These are phyloP conservation scores for Exophiala phaeomuriformis DNA, from an alignment of 2,329 filamentous ascomycete species.

Conservation along the genomic window DNA sequence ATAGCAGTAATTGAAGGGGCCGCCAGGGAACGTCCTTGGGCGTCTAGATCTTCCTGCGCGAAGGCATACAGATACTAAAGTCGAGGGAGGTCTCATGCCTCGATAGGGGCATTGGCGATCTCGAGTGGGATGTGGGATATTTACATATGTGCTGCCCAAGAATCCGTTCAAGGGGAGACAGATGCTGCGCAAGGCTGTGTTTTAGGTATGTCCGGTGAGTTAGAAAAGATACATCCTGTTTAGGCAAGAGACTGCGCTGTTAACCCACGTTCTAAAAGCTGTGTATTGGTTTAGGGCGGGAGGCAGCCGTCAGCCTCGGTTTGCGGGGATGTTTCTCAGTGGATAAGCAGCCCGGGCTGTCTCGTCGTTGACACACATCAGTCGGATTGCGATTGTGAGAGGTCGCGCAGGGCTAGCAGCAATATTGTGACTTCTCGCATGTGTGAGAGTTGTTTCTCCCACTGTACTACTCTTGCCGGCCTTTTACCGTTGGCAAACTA, in stretches of 20 bases:
- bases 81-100: slow-evolving; percentile 3
- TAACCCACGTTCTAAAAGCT: not conserved
- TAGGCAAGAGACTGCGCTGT: not conserved
- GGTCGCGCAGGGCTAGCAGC: too few relatives aligned
- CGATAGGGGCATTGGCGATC: not conserved
- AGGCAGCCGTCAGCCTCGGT: not conserved
- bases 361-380: too few relatives aligned
- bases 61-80: not conserved
- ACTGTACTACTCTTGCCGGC: too few relatives aligned
- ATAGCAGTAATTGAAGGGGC: not conserved
- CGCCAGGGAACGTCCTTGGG: not conserved
- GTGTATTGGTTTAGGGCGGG: not conserved
- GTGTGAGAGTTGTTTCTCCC: too few relatives aligned
- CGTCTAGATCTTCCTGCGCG: not conserved
- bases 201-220: too few relatives aligned
- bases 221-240: not conserved
- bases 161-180: too few relatives aligned
- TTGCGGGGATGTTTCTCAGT: not conserved
- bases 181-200: too few relatives aligned
- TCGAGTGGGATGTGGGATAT: not conserved
- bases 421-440: too few relatives aligned
- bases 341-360: not conserved
- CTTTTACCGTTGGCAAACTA: too few relatives aligned
- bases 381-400: too few relatives aligned
- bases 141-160: too few relatives aligned